phyloP scores from a whole-genome alignment of 768 basidiomycete species.

The Boletus rubroflammeus region DNA sequence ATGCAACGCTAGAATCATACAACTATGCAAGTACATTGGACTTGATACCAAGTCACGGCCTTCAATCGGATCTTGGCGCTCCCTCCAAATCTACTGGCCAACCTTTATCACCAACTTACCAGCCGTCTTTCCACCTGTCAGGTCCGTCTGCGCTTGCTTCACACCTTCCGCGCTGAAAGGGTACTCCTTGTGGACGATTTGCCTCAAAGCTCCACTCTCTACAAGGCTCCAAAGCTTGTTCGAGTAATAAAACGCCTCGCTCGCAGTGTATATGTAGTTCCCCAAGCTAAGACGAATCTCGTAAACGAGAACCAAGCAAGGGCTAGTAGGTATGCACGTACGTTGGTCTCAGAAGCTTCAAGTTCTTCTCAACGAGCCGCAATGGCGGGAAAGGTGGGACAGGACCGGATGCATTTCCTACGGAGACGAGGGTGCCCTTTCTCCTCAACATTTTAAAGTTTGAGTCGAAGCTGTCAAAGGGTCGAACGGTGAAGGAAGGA shows the following conservation, averaged over 20 bases:
- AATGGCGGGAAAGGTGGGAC: constrained; percentile 73
- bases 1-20: neutral
- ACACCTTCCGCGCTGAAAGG: constrained; percentile 81
- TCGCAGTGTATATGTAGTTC: constrained; percentile 71
- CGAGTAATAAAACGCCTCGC: constrained; percentile 68
- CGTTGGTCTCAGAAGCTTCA: constrained; percentile 77
- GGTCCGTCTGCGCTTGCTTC: constrained; percentile 70
- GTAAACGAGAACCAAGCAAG: neutral
- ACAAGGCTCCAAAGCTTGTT: constrained; percentile 61
- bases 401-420: constrained; percentile 90
- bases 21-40: neutral
- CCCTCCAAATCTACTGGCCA: constrained; percentile 12
- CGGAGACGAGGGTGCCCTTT: constrained; percentile 86
- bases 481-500: constrained; percentile 4
- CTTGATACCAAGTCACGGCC: neutral
- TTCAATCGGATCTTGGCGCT: neutral
- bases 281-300: constrained; percentile 47
- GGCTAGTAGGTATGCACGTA: constrained; percentile 30
- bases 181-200: constrained; percentile 73
- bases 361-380: constrained; percentile 75
- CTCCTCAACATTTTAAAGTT: constrained; percentile 78
- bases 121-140: constrained; percentile 70
- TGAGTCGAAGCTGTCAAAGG: constrained; percentile 56
- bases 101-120: constrained; percentile 88
- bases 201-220: constrained; percentile 54